These are phyloP conservation scores for Erythrophleum ivorense DNA, from an alignment of 331 rosid genomes.

Conservation along the genomic window DNA sequence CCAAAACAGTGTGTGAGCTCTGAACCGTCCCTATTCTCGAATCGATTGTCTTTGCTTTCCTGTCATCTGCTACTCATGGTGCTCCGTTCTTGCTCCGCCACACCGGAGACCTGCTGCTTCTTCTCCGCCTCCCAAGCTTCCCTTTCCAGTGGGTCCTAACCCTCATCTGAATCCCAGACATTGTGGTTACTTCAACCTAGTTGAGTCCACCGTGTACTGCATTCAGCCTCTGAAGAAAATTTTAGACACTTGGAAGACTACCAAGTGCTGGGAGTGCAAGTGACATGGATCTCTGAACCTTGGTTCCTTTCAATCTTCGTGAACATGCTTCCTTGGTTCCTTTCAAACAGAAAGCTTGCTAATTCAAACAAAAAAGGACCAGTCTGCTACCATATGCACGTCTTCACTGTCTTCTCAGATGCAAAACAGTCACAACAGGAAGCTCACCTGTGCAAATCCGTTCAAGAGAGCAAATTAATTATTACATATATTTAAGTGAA, in stretches of 20 bases:
- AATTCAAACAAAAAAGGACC: conserved; percentile 6
- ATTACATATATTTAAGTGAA: background rate
- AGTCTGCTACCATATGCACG: background rate
- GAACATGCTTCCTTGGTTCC: too few relatives aligned
- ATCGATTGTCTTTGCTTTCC: conserved; percentile 31
- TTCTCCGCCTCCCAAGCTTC: background rate
- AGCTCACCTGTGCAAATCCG: background rate
- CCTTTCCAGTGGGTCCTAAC: background rate
- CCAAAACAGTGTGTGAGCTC: too few relatives aligned
- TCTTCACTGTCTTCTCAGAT: background rate
- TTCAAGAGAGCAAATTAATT: background rate
- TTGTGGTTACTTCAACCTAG: background rate
- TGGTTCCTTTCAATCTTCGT: too few relatives aligned
- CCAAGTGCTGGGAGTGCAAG: conserved; percentile 14
- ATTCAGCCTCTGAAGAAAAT: background rate
- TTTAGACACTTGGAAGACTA: background rate
- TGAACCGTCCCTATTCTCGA: conserved; percentile 1
- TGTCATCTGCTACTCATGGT: conserved; percentile 35
- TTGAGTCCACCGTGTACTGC: conserved; percentile 38
- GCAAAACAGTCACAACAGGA: background rate
- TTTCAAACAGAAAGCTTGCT: background rate
- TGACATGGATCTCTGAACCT: too few relatives aligned
- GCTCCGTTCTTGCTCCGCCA: conserved; percentile 31
- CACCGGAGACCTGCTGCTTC: background rate
- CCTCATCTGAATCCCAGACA: background rate